These are phyloP conservation scores for Sphaerulina musiva DNA, from an alignment of 2,329 filamentous ascomycete species.

Conservation along the genomic window DNA sequence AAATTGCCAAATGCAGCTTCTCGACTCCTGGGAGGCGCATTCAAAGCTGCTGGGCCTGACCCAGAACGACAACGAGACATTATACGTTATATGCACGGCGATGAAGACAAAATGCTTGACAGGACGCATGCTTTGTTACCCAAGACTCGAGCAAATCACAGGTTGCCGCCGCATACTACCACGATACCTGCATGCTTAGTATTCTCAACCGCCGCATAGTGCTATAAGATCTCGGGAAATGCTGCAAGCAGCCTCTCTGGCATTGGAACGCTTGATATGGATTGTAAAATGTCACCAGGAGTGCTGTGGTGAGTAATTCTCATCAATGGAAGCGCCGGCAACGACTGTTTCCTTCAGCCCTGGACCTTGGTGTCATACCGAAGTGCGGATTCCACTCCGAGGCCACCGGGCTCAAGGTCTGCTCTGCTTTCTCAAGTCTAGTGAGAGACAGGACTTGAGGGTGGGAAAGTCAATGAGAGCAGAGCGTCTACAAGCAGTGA, in stretches of 20 bases:
- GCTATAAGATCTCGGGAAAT: too few relatives aligned
- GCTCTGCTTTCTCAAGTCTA: conserved; percentile 20
- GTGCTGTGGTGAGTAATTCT: too few relatives aligned
- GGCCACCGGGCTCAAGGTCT: conserved; percentile 10
- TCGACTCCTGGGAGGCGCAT: conserved; percentile 16
- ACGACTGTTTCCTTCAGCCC: too few relatives aligned
- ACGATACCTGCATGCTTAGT: too few relatives aligned
- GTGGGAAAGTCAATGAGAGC: conserved; percentile 15
- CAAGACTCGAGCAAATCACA: neutral
- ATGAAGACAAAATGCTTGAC: conserved; percentile 20
- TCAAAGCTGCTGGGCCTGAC: conserved; percentile 20
- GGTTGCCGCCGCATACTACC: too few relatives aligned
- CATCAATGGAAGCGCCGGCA: too few relatives aligned
- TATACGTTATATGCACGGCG: conserved; percentile 16
- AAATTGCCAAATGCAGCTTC: conserved; percentile 22
- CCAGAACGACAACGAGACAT: conserved; percentile 21
- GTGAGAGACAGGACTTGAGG: conserved; percentile 20
- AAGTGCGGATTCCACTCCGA: conserved; percentile 16
- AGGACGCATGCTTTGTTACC: conserved; percentile 20
- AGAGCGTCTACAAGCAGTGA: neutral
- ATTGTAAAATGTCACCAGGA: too few relatives aligned
- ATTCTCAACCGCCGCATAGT: too few relatives aligned
- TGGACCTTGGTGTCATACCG: too few relatives aligned
- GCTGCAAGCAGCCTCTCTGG: too few relatives aligned
- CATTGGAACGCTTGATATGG: too few relatives aligned